Conservation (phyloP, 2,329 filamentous ascomycete species). For the Myotisia sp. region DNA sequence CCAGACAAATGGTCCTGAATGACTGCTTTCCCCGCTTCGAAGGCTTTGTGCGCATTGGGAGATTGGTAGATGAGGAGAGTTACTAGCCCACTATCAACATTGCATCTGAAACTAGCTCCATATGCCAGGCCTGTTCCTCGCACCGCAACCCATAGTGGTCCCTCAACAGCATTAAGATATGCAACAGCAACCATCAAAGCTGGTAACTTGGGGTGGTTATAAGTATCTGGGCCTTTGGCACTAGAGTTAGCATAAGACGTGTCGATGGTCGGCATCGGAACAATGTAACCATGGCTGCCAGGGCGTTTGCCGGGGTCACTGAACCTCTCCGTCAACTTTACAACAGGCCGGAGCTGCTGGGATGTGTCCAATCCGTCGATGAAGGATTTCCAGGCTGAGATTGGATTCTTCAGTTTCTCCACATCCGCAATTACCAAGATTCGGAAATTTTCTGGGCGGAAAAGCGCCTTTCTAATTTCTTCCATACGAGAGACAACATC, state of each 20-base stretch:
- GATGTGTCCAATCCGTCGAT: conserved; percentile 38
- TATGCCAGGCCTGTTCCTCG: conserved; percentile 90
- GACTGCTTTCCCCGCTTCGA: conserved; percentile 58
- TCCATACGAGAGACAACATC: conserved; percentile 65
- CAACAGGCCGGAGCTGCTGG: conserved; percentile 53
- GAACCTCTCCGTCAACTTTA: conserved; percentile 55
- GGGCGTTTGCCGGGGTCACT: conserved; percentile 60
- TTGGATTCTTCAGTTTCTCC: conserved; percentile 56
- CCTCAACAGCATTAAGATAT: conserved; percentile 86
- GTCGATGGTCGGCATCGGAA: conserved; percentile 86
- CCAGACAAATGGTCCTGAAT: conserved; percentile 63
- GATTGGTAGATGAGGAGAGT: conserved; percentile 82
- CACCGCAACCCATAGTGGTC: conserved; percentile 84
- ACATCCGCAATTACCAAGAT: conserved; percentile 73
- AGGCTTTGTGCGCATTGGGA: conserved; percentile 77
- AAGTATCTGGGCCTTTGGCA: conserved; percentile 58
- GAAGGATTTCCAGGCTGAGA: conserved; percentile 63
- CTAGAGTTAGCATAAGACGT: conserved; percentile 76
- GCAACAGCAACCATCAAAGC: conserved; percentile 75
- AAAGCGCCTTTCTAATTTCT: conserved; percentile 58
- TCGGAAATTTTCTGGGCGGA: conserved; percentile 73
- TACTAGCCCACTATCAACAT: conserved; percentile 64
- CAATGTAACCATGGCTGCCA: conserved; percentile 60
- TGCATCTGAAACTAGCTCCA: conserved; percentile 63
- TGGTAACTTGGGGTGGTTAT: conserved; percentile 62